Evolutionary conservation across 345 rosid genomes (phyloP).

Genomic region (Chamaenerion angustifolium): DNA sequence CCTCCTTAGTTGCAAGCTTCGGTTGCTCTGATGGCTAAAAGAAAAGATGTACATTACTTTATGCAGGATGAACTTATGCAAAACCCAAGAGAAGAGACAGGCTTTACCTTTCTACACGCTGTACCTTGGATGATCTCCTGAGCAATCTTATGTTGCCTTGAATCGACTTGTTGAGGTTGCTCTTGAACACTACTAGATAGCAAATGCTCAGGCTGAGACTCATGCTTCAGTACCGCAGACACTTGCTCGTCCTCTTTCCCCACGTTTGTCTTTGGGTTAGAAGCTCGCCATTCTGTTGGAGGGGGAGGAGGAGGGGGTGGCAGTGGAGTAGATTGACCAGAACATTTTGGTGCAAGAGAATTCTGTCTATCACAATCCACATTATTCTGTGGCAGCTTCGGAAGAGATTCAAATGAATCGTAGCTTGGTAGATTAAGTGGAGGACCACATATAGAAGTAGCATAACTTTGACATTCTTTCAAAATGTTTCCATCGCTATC

Average conservation of each 20-base stretch:
- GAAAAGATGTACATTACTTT: no score
- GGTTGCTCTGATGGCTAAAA: no score
- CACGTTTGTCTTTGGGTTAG: constrained; percentile 22
- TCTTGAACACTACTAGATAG: constrained; percentile 13
- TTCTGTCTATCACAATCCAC: constrained; percentile 10
- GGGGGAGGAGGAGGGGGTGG: constrained; percentile 69
- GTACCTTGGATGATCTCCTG: constrained; percentile 19
- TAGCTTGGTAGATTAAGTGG: constrained; percentile 45
- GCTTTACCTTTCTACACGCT: constrained; percentile 39
- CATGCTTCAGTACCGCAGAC: constrained; percentile 19
- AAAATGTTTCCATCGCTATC: constrained; percentile 7
- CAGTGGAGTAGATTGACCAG: constrained; percentile 19
- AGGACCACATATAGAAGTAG: constrained; percentile 6
- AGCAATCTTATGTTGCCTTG: constrained; percentile 13
- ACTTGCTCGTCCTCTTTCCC: constrained; percentile 20
- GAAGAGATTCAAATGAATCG: constrained; percentile 22
- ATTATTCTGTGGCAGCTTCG: constrained; percentile 12
- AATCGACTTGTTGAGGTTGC: constrained; percentile 23
- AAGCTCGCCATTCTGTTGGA: constrained; percentile 54
- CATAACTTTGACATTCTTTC: constrained; percentile 7
- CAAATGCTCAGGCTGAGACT: constrained; percentile 19
- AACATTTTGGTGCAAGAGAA: constrained; percentile 19
- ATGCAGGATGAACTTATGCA: no score
- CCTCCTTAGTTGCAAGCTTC: no score
- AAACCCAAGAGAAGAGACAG: no score